Evolutionary conservation across 202 grass and related monocot species (phyloP).

Genomic region (Panicum virgatum): DNA sequence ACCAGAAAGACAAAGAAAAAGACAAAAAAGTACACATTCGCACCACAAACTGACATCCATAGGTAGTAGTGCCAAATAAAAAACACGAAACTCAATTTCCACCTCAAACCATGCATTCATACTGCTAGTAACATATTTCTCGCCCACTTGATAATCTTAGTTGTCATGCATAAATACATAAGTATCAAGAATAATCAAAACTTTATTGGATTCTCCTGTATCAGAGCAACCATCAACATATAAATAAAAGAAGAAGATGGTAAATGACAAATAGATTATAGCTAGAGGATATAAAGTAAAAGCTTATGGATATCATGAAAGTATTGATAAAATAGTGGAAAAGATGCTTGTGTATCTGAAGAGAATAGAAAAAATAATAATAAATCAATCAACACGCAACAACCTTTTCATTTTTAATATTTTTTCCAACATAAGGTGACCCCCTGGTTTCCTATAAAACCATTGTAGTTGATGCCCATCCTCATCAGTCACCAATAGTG

Average conservation of each 20-base stretch:
- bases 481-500: not conserved
- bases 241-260: not conserved
- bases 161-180: not conserved
- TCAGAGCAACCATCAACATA: not conserved
- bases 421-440: not conserved
- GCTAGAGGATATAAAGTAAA: not conserved
- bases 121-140: not conserved
- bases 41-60: no score
- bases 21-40: no score
- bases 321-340: no score
- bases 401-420: not conserved
- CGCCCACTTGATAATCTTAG: not conserved
- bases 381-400: not conserved
- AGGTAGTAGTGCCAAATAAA: not conserved
- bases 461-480: not conserved
- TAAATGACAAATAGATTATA: not conserved
- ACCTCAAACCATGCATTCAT: not conserved
- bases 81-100: not conserved
- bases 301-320: no score
- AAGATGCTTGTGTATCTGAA: no score
- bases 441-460: not conserved
- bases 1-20: no score
- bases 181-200: not conserved
- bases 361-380: no score
- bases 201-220: not conserved